These are phyloP conservation scores for Sporothrix phasma DNA, from an alignment of 2,329 filamentous ascomycete species.

Conservation along the genomic window DNA sequence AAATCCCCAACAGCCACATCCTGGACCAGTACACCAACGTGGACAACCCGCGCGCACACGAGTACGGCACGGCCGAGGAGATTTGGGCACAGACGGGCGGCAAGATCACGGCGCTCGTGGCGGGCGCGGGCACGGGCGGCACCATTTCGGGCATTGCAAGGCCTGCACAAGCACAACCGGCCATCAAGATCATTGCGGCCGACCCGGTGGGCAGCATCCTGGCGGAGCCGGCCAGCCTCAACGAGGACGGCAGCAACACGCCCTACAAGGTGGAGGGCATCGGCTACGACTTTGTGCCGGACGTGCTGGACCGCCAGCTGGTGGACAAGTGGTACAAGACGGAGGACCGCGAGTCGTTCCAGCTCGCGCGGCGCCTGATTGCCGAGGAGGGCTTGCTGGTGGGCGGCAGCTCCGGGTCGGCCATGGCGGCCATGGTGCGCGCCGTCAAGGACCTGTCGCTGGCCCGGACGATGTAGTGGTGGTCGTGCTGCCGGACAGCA, in stretches of 20 bases:
- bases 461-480: slow-evolving; percentile 78
- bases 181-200: slow-evolving; percentile 82
- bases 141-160: slow-evolving; percentile 88
- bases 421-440: slow-evolving; percentile 70
- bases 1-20: slow-evolving; percentile 94
- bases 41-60: slow-evolving; percentile 89
- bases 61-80: slow-evolving; percentile 89
- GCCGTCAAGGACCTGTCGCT: slow-evolving; percentile 70
- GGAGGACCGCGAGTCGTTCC: slow-evolving; percentile 82
- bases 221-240: slow-evolving; percentile 69
- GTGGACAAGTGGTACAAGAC: slow-evolving; percentile 99
- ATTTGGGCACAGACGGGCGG: slow-evolving; percentile 88
- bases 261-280: slow-evolving; percentile 98
- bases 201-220: slow-evolving; percentile 90
- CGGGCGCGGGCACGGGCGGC: slow-evolving; percentile 88
- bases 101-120: slow-evolving; percentile 71
- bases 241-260: slow-evolving; percentile 70
- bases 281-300: slow-evolving; percentile 95
- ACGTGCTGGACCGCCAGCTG: slow-evolving; percentile 69
- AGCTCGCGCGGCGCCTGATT: slow-evolving; percentile 81
- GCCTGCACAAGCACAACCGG: slow-evolving; percentile 76
- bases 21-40: slow-evolving; percentile 89
- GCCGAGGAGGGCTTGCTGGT: slow-evolving; percentile 89
- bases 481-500: slow-evolving; percentile 87
- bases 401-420: slow-evolving; percentile 87